Evolutionary conservation across 768 basidiomycete genomes (phyloP).

Genomic region (Lepiota venenata): DNA sequence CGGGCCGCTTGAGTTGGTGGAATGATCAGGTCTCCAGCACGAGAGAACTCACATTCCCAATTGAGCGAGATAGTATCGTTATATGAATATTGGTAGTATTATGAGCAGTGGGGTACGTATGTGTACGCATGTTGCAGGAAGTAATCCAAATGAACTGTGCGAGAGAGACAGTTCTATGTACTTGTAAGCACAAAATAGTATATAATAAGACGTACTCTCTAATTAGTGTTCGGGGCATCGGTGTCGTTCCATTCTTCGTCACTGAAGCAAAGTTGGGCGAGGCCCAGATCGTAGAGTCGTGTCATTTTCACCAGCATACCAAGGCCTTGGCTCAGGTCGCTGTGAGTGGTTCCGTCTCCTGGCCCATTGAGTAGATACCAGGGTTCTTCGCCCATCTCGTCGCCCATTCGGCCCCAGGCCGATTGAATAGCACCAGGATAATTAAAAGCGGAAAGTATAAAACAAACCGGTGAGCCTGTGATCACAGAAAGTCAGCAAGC

Average conservation of each 20-base stretch:
- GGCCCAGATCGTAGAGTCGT: slow-evolving; percentile 66
- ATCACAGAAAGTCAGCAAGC: background rate
- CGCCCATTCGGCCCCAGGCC: slow-evolving; percentile 65
- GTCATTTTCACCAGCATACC: slow-evolving; percentile 76
- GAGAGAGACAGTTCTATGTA: too few relatives aligned
- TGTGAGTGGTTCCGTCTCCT: slow-evolving; percentile 32
- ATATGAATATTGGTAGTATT: too few relatives aligned
- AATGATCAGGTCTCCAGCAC: too few relatives aligned
- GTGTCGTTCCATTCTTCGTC: slow-evolving; percentile 17
- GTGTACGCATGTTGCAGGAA: too few relatives aligned
- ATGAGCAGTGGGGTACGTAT: too few relatives aligned
- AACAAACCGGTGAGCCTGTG: slow-evolving; percentile 76
- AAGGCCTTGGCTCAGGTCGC: slow-evolving; percentile 35
- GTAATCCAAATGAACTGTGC: too few relatives aligned
- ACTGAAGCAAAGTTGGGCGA: slow-evolving; percentile 58
- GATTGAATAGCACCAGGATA: slow-evolving; percentile 61
- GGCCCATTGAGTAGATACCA: slow-evolving; percentile 59
- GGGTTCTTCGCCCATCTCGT: slow-evolving; percentile 63
- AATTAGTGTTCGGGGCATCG: background rate
- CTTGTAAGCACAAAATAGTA: too few relatives aligned
- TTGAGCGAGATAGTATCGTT: too few relatives aligned
- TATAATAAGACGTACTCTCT: background rate
- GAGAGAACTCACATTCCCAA: too few relatives aligned
- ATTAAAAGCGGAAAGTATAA: slow-evolving; percentile 65
- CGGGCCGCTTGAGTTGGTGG: too few relatives aligned